These are phyloP conservation scores for Microdochium bolleyi DNA, from an alignment of 2,329 filamentous ascomycete species.

Conservation along the genomic window DNA sequence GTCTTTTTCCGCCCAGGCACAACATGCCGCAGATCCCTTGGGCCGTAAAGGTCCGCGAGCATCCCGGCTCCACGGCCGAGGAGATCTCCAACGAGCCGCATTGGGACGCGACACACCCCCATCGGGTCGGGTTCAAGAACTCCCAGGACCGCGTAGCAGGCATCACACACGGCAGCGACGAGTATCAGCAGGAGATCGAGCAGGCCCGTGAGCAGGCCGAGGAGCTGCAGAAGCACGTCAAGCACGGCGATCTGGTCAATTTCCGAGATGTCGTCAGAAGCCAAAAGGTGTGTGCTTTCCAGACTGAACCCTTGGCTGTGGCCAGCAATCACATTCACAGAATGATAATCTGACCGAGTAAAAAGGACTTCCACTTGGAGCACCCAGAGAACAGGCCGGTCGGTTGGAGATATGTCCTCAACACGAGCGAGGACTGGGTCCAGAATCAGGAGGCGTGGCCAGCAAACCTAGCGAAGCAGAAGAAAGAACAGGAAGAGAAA, in stretches of 20 bases:
- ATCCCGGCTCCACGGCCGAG: constrained; percentile 27
- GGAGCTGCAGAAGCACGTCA: constrained; percentile 3
- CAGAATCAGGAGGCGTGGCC: constrained; percentile 40
- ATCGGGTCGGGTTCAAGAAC: constrained; percentile 12
- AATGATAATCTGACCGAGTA: not conserved
- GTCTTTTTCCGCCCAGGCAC: too few species aligned
- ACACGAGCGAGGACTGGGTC: constrained; percentile 38
- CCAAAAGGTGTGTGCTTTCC: constrained; percentile 4
- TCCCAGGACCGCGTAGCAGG: constrained; percentile 28
- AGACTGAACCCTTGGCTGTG: not conserved
- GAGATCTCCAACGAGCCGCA: constrained; percentile 34
- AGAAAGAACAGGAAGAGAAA: constrained; percentile 20
- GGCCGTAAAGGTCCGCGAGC: constrained; percentile 7
- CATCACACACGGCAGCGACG: constrained; percentile 23
- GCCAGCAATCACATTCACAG: not conserved
- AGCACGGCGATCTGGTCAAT: constrained; percentile 23
- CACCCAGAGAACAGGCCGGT: constrained; percentile 32
- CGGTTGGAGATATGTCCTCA: constrained; percentile 41
- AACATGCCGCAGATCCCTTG: not conserved
- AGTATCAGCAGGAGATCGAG: constrained; percentile 3
- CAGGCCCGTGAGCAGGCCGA: constrained; percentile 1
- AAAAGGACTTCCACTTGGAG: constrained; percentile 32
- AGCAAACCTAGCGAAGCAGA: constrained; percentile 29
- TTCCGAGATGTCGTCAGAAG: constrained; percentile 25
- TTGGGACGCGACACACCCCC: constrained; percentile 26